These are phyloP conservation scores for Hyphopichia wangnamkhiaoensis DNA, from an alignment of 1,139 yeast genomes.

Conservation along the genomic window DNA sequence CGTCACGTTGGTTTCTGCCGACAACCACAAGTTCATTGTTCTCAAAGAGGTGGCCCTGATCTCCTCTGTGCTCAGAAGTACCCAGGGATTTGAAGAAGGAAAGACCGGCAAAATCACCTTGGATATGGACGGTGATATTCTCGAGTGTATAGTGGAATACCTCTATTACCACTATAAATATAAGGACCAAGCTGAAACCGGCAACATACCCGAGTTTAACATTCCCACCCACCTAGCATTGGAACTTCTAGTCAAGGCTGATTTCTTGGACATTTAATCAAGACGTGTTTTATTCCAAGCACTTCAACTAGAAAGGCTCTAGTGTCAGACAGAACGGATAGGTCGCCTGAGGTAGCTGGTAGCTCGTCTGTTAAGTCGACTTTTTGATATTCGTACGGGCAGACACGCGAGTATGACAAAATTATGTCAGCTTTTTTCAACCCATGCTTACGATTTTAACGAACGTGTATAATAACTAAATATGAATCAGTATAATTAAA, in stretches of 20 bases:
- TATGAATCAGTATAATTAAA: not conserved
- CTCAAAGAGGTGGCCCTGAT: slow-evolving; percentile 78
- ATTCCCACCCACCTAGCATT: slow-evolving; percentile 94
- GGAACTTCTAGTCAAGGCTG: slow-evolving; percentile 89
- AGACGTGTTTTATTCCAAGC: too few species aligned
- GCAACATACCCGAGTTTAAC: slow-evolving; percentile 77
- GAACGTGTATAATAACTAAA: not conserved
- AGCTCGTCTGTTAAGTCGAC: too few species aligned
- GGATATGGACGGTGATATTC: slow-evolving; percentile 71
- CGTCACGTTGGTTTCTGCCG: slow-evolving; percentile 75
- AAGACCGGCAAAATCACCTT: slow-evolving; percentile 49
- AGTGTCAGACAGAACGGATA: too few species aligned
- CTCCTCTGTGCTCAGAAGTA: slow-evolving; percentile 76
- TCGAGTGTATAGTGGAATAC: slow-evolving; percentile 85
- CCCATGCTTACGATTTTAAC: not conserved
- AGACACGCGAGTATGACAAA: too few species aligned
- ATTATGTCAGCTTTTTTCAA: too few species aligned
- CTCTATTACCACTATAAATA: slow-evolving; percentile 75
- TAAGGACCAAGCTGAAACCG: slow-evolving; percentile 54
- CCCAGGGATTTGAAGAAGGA: slow-evolving; percentile 62
- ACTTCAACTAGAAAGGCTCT: too few species aligned
- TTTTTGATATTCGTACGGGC: too few species aligned
- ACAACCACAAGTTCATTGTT: slow-evolving; percentile 65
- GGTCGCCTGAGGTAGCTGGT: too few species aligned
- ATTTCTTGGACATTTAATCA: slow-evolving; percentile 66